Evolutionary conservation across 1,139 yeast species (phyloP), one percentile per base, ranked within the genome.

Genomic region (Geotrichum carabidarum): DNA sequence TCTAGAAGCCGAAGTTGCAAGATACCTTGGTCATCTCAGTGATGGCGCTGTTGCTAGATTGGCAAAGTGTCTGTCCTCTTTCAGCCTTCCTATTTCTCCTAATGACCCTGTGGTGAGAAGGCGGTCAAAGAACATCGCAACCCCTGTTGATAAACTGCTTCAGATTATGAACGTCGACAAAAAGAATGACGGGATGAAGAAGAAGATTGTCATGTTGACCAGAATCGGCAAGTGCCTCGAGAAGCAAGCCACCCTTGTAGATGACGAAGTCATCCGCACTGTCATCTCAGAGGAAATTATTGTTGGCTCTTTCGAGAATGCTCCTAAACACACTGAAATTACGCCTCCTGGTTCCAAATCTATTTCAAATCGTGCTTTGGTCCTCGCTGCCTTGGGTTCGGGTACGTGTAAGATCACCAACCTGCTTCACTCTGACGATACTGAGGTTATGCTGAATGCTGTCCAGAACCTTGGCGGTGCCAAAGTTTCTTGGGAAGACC

Each of bases 311-410:
- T 76, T 72, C 61, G 71, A 70, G 18, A 62, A 65, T 1, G 69
- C 78, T 9, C 80, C 83, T 2, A 60, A 71, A 17, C 71, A 78
- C 38, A 79, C 75, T 52, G 74, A 74, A 1, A 69, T 93, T 45
- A 76, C 78, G 31, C 99, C 99, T 31, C 99, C 99, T 9, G 99
- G 99, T 1, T 93, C 98, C 4, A 93, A 93, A 69, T 91, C 98
- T 2, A 93, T 93, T 59, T 90, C 98, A 12, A 93, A 93, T 69
- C 82, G 99, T 68, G 99, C 98, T 8, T 78, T 93, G 60, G 82
- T 93, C 18, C 76, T 93, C 61, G 98, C 99, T 47, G 95, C 99
- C 30, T 78, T 93, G 59, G 96, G 96, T 59, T 73, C 78, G 53
- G 98, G 99, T 44, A 80, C 84, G 37, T 91, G 95, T 65, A 80